Evolutionary conservation across 441 rosid genomes (phyloP).

Genomic region (Populus trichocarpa): DNA sequence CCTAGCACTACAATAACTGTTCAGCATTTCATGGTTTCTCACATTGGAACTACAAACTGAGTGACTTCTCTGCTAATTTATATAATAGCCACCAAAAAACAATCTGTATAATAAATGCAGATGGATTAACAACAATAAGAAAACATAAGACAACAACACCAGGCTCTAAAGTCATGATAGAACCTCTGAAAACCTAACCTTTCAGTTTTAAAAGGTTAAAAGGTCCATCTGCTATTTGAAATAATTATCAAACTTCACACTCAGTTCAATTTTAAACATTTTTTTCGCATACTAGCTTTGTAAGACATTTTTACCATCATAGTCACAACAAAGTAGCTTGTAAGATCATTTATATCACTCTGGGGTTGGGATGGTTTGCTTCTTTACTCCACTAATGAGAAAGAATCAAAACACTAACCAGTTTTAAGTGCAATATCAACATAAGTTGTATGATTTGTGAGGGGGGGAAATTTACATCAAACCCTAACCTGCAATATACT

Average conservation of each 20-base stretch:
- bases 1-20: background rate
- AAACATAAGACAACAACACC: background rate
- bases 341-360: background rate
- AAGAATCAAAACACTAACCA: background rate
- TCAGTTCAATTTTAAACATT: background rate
- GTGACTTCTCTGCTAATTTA: background rate
- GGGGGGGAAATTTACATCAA: background rate
- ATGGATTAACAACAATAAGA: background rate
- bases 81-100: background rate
- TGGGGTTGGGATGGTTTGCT: no score
- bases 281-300: background rate
- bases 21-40: background rate
- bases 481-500: conserved; percentile 82
- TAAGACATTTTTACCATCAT: background rate
- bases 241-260: background rate
- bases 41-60: background rate
- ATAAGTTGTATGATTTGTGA: background rate
- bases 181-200: background rate
- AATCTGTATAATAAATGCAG: background rate
- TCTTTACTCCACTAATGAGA: no score
- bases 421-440: conserved; percentile 1
- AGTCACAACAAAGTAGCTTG: background rate
- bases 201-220: background rate
- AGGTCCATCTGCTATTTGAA: no score
- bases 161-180: background rate